These are phyloP conservation scores for Backusella morwellensis DNA, from an alignment of 192 early-diverging fungal genomes.

Conservation along the genomic window DNA sequence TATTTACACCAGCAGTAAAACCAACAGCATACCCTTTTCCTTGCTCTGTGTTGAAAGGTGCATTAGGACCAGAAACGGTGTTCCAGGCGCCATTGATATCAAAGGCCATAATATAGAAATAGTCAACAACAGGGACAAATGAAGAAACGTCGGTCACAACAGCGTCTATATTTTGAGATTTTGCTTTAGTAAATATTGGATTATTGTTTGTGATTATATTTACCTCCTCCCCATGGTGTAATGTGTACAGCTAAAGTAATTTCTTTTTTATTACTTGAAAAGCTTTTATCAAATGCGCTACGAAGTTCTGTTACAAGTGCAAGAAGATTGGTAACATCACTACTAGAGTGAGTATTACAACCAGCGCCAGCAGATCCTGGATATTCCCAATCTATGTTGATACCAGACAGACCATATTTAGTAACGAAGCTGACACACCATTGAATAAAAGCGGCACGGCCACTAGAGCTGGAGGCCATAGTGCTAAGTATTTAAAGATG, in stretches of 20 bases:
- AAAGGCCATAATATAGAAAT: constrained; percentile 68
- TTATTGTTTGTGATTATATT: constrained; percentile 26
- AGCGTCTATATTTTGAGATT: constrained; percentile 40
- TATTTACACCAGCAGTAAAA: constrained; percentile 43
- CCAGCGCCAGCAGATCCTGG: constrained; percentile 58
- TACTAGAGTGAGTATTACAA: constrained; percentile 53
- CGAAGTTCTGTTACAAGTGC: constrained; percentile 58
- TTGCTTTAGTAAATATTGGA: constrained; percentile 16
- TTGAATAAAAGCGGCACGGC: not conserved
- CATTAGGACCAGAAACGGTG: constrained; percentile 46
- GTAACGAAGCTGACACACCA: not conserved
- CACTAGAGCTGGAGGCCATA: constrained; percentile 36
- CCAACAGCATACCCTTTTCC: constrained; percentile 22
- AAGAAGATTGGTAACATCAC: constrained; percentile 62
- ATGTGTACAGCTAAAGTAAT: constrained; percentile 64
- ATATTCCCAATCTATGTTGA: constrained; percentile 54
- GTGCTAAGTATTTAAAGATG: constrained; percentile 34
- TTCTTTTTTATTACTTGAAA: constrained; percentile 41
- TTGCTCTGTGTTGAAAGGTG: constrained; percentile 39
- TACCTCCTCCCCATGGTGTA: constrained; percentile 38
- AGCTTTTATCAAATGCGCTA: constrained; percentile 37
- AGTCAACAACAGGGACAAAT: constrained; percentile 57
- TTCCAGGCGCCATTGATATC: constrained; percentile 61
- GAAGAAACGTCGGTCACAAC: constrained; percentile 53
- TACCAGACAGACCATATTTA: not conserved